Conservation (phyloP, 2,329 filamentous ascomycete species). For the Botrytis elliptica region DNA sequence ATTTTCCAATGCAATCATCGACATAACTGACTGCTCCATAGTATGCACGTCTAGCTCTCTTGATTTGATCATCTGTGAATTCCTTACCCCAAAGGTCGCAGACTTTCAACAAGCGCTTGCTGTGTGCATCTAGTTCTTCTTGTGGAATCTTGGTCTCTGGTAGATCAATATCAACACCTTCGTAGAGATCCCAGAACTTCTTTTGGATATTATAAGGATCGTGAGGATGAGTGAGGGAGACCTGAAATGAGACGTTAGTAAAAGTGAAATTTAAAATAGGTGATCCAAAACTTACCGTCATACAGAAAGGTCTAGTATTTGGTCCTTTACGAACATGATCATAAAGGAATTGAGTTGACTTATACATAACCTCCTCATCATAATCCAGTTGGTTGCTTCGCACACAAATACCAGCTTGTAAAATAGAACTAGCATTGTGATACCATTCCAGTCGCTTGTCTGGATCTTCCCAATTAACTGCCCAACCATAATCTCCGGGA, state of each 20-base stretch:
- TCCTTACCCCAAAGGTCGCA: constrained; percentile 83
- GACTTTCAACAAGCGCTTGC: constrained; percentile 80
- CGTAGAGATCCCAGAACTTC: constrained; percentile 91
- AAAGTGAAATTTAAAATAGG: not conserved
- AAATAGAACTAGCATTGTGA: constrained; percentile 90
- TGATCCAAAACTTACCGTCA: constrained; percentile 54
- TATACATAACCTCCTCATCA: constrained; percentile 88
- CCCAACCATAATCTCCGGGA: constrained; percentile 91
- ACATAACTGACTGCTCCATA: constrained; percentile 93
- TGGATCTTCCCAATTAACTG: constrained; percentile 92
- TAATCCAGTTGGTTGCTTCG: constrained; percentile 95
- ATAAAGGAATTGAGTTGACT: constrained; percentile 82
- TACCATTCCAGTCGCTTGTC: constrained; percentile 88
- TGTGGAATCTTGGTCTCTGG: constrained; percentile 76
- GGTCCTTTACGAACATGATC: constrained; percentile 82
- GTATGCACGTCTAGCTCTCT: constrained; percentile 81
- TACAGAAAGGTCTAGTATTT: constrained; percentile 72
- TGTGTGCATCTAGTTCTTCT: constrained; percentile 82
- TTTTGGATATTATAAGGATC: constrained; percentile 93
- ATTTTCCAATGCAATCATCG: constrained; percentile 84
- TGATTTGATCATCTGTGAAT: constrained; percentile 82
- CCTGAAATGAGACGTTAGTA: constrained; percentile 7
- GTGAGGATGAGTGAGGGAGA: constrained; percentile 91
- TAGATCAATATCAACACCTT: constrained; percentile 81
- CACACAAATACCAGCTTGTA: constrained; percentile 84